Base-by-base conservation (phyloP, 345 rosid genomes). In the Cardamine chenopodiifolia region DNA sequence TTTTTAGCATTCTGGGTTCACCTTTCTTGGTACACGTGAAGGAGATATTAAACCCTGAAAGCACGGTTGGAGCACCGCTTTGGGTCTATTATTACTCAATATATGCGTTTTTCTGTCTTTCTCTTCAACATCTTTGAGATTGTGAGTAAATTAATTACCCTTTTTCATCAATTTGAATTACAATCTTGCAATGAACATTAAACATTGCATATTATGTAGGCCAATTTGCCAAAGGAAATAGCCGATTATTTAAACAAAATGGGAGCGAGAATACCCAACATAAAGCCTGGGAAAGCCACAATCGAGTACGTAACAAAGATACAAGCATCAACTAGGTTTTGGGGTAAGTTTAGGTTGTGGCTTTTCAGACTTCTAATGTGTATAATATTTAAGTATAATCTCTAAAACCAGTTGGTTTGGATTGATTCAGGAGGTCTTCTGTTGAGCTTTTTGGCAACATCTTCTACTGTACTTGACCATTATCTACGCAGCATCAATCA, bases 191-290 rank as follows among this genome's bases (percentile, higher is more conserved):
- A 49, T 48, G 34, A 64, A 56, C 47, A 26, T 19, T 76, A 26
- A 19, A 11, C 66, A 56, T 57, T 14, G 4, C 2, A 17, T 75
- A 2, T 62, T 68, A 13, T 72, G 28, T 59, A 94, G 98, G 98
- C 98, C 70, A 94, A 94, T 88, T 83, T 94, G 85, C 98, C 96
- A 1, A 91, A 91, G 87, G 98, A 94, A 80, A 94, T 94, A 63
- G 85, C 98, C 2, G 98, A 91, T 76, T 94, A 91, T 80, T 83
- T 94, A 66, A 94, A 91, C 75, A 88, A 91, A 83, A 94, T 91
- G 97, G 98, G 98, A 61, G 97, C 98, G n/a, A 86, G 97, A 80
- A 90, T 94, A 76, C 96, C 98, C 26, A 88, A 88, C 75, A 70
- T 91, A 73, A 94, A 94, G 81, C 98, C 97, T 26, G 96, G 98